Evolutionary conservation across 345 rosid genomes (phyloP), one percentile per base, ranked within the genome.

Genomic region (Salix suchowensis): DNA sequence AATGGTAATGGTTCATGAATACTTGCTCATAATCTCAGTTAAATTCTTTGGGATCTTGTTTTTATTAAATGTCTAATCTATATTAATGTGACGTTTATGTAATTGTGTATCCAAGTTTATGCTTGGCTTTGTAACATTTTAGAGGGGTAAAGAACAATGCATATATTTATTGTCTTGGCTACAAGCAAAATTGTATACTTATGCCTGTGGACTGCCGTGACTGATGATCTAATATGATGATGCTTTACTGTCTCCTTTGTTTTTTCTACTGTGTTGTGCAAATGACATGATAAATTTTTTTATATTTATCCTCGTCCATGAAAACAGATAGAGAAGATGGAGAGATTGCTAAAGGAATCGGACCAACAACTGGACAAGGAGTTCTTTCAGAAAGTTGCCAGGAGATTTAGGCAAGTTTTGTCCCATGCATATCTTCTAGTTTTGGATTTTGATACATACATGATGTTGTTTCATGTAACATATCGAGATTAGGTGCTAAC

Each of bases 281-380:
- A 60, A 76, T 52, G 24, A 73, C 61, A 11, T 54, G 39, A n/a
- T 7, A 5, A 5, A 26, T 72, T 28, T 48, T 3, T 74, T 23
- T 74, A 24, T 69, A 61, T 34, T 3, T 11, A 46, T 46, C 52
- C 18, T 61, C 60, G 30, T 32, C 46, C 46, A 8, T 73, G 32
- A 50, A 19, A 77, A 15, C 80, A 88, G 93, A 76, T 85, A 58
- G 88, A 86, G 76, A 91, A 85, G 83, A 79, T 89, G 89, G 96
- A 88, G 85, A 86, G 77, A 73, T 78, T 86, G 72, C 72, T 86
- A 1, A 54, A 58, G 65, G 84, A 84, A 77, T 74, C 88, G 16
- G 76, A 77, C 37, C 78, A 80, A 46, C 62, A 85, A 39, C 73
- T 72, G 74, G 79, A 76, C 76, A 88, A 78, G 86, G 90, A 82